Conservation (phyloP, 345 rosid species). For the Eucalyptus coolabah region DNA sequence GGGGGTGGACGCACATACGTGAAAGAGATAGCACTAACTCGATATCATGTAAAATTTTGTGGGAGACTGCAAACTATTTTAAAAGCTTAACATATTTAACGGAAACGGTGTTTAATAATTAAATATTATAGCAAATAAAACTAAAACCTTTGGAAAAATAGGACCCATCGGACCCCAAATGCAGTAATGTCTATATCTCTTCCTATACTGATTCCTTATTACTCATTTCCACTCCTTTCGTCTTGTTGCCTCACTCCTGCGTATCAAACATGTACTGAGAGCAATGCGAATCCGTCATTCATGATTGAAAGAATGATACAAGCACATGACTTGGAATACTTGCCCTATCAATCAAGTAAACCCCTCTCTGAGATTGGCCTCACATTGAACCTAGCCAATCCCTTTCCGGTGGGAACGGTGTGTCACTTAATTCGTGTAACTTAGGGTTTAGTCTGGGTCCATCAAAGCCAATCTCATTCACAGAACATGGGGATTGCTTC, state of each 20-base stretch:
- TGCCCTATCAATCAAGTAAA: neutral
- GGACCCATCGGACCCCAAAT: neutral
- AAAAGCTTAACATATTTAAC: neutral
- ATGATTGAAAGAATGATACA: neutral
- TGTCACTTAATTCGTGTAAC: neutral
- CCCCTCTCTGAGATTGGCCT: neutral
- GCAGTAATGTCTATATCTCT: neutral
- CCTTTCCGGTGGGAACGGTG: neutral
- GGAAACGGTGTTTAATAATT: rapidly evolving
- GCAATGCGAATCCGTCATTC: neutral
- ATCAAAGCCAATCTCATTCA: neutral
- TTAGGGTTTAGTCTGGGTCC: neutral
- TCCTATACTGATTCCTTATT: neutral
- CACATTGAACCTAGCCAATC: neutral
- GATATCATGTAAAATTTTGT: neutral
- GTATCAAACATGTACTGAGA: neutral
- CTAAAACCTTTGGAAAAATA: neutral
- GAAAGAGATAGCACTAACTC: neutral
- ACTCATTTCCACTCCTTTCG: neutral
- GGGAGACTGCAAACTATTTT: neutral
- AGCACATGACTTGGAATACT: neutral
- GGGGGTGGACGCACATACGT: rapidly evolving
- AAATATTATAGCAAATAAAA: neutral
- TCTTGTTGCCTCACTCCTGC: neutral
- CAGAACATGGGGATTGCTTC: neutral